Conservation (phyloP, 2,329 filamentous ascomycete genomes). For the Dactylellina leptospora region DNA sequence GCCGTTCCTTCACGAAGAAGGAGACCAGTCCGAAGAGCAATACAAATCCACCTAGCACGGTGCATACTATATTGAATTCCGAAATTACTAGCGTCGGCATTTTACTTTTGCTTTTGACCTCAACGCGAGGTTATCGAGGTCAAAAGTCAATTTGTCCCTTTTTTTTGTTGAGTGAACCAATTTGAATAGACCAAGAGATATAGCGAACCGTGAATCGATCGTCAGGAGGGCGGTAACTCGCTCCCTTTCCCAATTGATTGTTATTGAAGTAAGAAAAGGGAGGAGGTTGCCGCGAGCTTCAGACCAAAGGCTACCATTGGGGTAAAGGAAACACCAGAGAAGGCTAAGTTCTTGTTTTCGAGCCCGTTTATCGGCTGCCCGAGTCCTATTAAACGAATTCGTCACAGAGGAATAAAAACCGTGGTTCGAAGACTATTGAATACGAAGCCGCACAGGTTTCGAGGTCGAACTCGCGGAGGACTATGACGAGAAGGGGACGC, state of each 20-base stretch:
- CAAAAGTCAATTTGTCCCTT: neutral
- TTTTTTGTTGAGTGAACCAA: neutral
- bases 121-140: neutral
- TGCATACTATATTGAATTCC: slow-evolving; percentile 86
- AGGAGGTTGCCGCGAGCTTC: slow-evolving; percentile 25
- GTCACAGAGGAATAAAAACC: too few species aligned
- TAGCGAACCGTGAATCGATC: slow-evolving; percentile 1
- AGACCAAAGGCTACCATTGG: slow-evolving; percentile 33
- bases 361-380: too few species aligned
- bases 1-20: slow-evolving; percentile 86
- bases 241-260: slow-evolving; percentile 44
- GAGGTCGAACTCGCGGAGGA: too few species aligned
- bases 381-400: too few species aligned
- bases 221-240: slow-evolving; percentile 38
- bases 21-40: slow-evolving; percentile 90
- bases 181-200: neutral
- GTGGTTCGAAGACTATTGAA: too few species aligned
- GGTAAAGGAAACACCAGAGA: neutral
- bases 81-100: slow-evolving; percentile 72
- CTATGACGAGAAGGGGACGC: too few species aligned
- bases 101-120: neutral
- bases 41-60: slow-evolving; percentile 82
- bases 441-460: too few species aligned
- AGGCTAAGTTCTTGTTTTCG: neutral
- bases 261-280: slow-evolving; percentile 45